Evolutionary conservation across 202 grass and related monocot genomes (phyloP).

Genomic region (Saccharum hybrid): DNA sequence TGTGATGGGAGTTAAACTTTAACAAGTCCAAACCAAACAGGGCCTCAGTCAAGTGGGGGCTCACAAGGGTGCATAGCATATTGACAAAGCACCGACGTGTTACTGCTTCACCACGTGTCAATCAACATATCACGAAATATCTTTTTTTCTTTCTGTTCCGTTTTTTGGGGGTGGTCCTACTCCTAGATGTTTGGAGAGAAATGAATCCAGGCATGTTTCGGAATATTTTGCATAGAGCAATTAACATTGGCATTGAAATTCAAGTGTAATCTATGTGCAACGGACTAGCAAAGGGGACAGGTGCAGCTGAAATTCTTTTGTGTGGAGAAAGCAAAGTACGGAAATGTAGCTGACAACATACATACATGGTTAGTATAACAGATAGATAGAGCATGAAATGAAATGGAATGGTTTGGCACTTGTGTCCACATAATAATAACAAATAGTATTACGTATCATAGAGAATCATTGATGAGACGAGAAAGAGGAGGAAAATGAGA

Average conservation of each 20-base stretch:
- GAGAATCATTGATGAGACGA: not conserved
- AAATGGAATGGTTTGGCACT: not conserved
- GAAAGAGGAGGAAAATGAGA: not conserved
- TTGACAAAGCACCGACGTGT: not conserved
- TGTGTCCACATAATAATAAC: not conserved
- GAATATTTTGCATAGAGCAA: not conserved
- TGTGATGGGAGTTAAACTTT: too few species aligned
- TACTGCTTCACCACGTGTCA: not conserved
- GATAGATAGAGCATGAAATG: not conserved
- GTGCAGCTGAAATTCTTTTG: not conserved
- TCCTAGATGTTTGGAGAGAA: not conserved
- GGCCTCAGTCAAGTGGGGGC: not conserved
- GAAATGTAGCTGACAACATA: constrained; percentile 7
- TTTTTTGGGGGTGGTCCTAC: not conserved
- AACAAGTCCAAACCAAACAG: too few species aligned
- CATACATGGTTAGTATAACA: not conserved
- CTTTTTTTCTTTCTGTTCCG: not conserved
- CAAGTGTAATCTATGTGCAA: not conserved
- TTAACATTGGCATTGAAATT: not conserved
- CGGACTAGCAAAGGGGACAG: not conserved
- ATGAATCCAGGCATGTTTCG: not conserved
- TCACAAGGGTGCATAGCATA: not conserved
- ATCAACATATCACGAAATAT: not conserved
- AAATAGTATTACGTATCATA: too few species aligned
- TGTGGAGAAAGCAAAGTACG: not conserved